These are phyloP conservation scores for Colletotrichum melonis DNA, from an alignment of 2,329 filamentous ascomycete genomes.

Conservation along the genomic window DNA sequence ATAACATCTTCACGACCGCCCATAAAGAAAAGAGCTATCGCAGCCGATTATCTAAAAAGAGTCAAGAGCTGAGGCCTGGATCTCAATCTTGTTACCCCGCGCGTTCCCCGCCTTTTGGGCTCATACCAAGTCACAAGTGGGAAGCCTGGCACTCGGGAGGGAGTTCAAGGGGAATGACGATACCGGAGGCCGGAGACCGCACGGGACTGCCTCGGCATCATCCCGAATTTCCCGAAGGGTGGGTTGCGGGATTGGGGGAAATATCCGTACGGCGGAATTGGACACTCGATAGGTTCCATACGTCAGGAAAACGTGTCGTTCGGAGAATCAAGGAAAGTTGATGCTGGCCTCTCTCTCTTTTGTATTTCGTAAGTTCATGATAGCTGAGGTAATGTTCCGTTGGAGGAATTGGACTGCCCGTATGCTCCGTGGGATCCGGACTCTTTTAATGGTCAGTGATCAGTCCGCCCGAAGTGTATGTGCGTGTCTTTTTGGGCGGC, in stretches of 20 bases:
- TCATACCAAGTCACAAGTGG: background rate
- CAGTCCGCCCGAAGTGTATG: background rate
- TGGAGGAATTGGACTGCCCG: background rate
- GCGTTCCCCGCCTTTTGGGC: conserved; percentile 31
- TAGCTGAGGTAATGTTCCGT: background rate
- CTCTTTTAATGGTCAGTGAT: conserved; percentile 1
- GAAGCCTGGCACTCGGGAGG: background rate
- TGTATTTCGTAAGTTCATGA: background rate
- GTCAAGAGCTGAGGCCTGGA: background rate
- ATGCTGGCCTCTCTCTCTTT: background rate
- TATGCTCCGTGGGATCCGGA: conserved; percentile 9
- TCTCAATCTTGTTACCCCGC: conserved; percentile 16
- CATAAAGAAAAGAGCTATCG: background rate
- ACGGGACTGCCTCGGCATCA: conserved; percentile 28
- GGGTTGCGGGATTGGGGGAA: background rate
- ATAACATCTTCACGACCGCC: background rate
- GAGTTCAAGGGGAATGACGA: background rate
- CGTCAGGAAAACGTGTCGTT: background rate
- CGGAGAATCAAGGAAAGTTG: too few relatives aligned
- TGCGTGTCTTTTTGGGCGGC: too few relatives aligned
- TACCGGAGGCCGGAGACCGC: background rate
- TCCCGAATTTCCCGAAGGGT: background rate
- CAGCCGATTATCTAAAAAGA: background rate
- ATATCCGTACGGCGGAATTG: too few relatives aligned
- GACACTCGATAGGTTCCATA: too few relatives aligned